Evolutionary conservation across 2,329 filamentous ascomycete genomes (phyloP), one percentile per base, ranked within the genome.

Genomic region (Diplodia seriata): DNA sequence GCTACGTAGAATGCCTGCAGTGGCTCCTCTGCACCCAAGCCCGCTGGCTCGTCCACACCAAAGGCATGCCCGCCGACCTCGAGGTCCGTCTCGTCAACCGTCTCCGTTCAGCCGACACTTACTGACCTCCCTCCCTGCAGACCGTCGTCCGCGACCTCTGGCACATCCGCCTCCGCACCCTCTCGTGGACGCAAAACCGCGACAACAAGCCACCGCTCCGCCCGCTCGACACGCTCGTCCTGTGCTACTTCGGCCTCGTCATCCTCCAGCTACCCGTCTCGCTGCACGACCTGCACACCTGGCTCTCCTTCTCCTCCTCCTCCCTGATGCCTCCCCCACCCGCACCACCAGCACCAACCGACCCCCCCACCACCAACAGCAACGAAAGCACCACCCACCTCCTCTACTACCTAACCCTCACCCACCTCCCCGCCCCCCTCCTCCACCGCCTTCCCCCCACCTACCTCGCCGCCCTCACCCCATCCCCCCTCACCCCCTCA

Each of bases 1-100:
- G 97, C 29, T 97, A 92, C 76, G 83, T 98, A 43, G 91, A 97
- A 76, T 90, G 88, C 70, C 86, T 96, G 69, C 94, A 98, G 78
- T 83, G 97, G 38, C 85, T 98, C 57, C 81, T 99, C 33, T 89
- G 93, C 76, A 92, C 91, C 75, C 94, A 98, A 81, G 81, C 92
- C 18, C 80, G 87, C 74, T 94, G 90, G 84, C 82, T 98, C 36
- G 82, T 97, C 15, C 81, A 86, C 26, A 81, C 84, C 6, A 89
- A 89, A 75, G 85, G 86, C 0, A 85, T 95, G 57, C 89, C 90
- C 1, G 78, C 83, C 4, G 90, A 97, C 73, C 83, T 97, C 14
- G 93, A 97, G 82, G 89, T 87, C 72, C 57, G 62, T 26, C 23
- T 26, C 23, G 23, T 26, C 23, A 26, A 2, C 3, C 23, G 23